A percentile compares a stretch with the other conserved stretches of the same genome.
Evolutionary conservation across 2,329 filamentous ascomycete species (phyloP).

Genomic region (Talaromyces marneffei): DNA sequence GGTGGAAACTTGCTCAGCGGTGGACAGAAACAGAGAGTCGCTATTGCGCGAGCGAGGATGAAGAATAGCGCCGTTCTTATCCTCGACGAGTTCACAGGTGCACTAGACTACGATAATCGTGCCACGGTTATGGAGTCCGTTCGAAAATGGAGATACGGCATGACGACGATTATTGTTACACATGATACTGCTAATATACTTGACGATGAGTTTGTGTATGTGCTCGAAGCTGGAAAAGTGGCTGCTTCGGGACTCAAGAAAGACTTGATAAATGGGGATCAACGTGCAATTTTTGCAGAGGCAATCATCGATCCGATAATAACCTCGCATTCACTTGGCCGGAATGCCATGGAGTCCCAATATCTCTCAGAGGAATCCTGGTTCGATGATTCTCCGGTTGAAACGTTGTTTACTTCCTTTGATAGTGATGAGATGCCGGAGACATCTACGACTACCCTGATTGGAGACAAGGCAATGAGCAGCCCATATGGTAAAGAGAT

Average conservation of each 20-base stretch:
- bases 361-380: background rate
- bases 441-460: background rate
- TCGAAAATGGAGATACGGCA: constrained; percentile 67
- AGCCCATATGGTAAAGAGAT: background rate
- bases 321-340: background rate
- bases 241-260: constrained; percentile 62
- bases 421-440: background rate
- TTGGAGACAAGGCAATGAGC: background rate
- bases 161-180: constrained; percentile 89
- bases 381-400: background rate
- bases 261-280: constrained; percentile 37
- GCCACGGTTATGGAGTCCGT: constrained; percentile 67
- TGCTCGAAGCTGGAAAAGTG: constrained; percentile 65
- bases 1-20: constrained; percentile 71
- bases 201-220: constrained; percentile 68
- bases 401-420: background rate
- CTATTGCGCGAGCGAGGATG: constrained; percentile 70
- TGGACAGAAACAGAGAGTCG: constrained; percentile 76
- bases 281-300: background rate
- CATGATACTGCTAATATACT: constrained; percentile 77
- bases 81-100: constrained; percentile 83
- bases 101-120: constrained; percentile 69
- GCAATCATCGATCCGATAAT: background rate
- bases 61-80: constrained; percentile 75
- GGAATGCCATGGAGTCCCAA: background rate